Evolutionary conservation across 2,329 filamentous ascomycete genomes (phyloP).

Genomic region (Ascochyta pisi): DNA sequence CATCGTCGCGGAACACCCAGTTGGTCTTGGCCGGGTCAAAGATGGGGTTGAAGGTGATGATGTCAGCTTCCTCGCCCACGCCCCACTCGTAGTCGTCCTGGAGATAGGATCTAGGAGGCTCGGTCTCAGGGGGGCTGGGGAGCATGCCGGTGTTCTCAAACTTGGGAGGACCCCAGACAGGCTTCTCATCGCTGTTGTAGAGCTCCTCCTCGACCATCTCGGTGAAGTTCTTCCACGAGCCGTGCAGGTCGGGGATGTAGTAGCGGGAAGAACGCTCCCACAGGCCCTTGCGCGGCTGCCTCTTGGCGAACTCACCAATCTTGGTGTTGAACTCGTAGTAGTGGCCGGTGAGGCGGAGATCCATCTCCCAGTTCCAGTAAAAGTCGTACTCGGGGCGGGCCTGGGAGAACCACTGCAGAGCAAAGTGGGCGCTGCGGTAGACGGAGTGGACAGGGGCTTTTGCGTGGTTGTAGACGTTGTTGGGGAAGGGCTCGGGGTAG

Average conservation of each 20-base stretch:
- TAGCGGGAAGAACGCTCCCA: constrained; percentile 78
- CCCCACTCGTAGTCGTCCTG: constrained; percentile 77
- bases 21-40: constrained; percentile 76
- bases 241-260: constrained; percentile 74
- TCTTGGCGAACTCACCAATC: constrained; percentile 67
- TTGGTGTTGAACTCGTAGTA: constrained; percentile 81
- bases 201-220: constrained; percentile 66
- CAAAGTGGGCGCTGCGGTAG: constrained; percentile 70
- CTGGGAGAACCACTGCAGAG: constrained; percentile 60
- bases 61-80: constrained; percentile 76
- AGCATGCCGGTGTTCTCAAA: constrained; percentile 60
- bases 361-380: constrained; percentile 90
- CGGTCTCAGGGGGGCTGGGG: constrained; percentile 66
- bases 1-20: constrained; percentile 73
- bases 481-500: constrained; percentile 86
- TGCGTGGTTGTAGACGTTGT: constrained; percentile 70
- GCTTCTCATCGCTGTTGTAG: constrained; percentile 55
- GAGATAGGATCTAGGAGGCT: constrained; percentile 65
- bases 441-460: constrained; percentile 80
- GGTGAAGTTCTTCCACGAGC: constrained; percentile 72
- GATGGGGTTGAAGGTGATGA: constrained; percentile 78
- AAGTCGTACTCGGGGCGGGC: constrained; percentile 60
- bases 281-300: constrained; percentile 73
- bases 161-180: constrained; percentile 69
- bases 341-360: constrained; percentile 79